Evolutionary conservation across 2,329 filamentous ascomycete genomes (phyloP), one percentile per base, ranked within the genome.

Genomic region (Hypoxylon sp.): DNA sequence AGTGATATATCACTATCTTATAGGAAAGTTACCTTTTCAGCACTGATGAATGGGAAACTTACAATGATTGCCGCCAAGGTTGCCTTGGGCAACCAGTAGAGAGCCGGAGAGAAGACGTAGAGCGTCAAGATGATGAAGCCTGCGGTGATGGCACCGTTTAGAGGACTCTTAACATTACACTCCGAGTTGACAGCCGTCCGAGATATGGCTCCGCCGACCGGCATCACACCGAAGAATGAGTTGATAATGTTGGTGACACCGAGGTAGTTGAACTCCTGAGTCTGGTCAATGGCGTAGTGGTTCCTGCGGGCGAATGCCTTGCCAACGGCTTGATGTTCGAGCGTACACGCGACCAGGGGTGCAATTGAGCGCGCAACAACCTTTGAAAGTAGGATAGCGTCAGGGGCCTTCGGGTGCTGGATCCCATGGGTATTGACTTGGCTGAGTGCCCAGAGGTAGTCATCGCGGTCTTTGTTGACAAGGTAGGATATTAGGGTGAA

Each of bases 71-170:
- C 89, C 0, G 89, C 85, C 1, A 91, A 81, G 0, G 87, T 90
- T 0, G 89, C 84, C 71, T 90, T 90, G 0, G 90, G 89, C n/a
- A 91, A 88, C 87, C 88, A 92, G 78, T 88, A 90, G 0, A 92
- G 82, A 0, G 87, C 85, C 0, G 85, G 86, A 0, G 86, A 86
- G 39, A 91, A 84, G 65, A 88, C 84, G 73, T 88, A 91, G 26
- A 91, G 85, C 19, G 85, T 88, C 1, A 91, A 77, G 6, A 91
- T 79, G 17, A 91, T 87, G 52, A 90, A 87, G 3, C 83, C 87
- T 2, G 88, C 85, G 0, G 89, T 90, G 59, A 91, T 81, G 22
- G 89, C 71, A 3, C 89, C 88, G 46, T 86, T 88, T 0, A 90
- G 79, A 0, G 90, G 90, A 5, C 87, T 89, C 67, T 85, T 86